Evolutionary conservation across 352 stramenopile species (phyloP), one percentile per base, ranked within the genome.

Genomic region (Globisporangium parvum): DNA sequence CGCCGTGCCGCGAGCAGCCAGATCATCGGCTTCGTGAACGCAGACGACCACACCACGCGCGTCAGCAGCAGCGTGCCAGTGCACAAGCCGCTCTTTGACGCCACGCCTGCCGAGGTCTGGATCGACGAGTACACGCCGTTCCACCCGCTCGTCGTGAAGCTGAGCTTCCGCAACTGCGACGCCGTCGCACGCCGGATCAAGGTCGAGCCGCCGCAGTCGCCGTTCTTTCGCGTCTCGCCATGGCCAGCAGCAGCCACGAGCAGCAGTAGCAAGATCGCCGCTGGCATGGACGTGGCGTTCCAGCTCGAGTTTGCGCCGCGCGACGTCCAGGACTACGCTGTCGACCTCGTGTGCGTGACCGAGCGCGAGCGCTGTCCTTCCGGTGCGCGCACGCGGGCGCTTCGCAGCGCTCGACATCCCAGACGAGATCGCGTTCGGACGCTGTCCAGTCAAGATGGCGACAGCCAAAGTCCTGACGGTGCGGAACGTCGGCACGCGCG

Each of bases 41-140:
- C 77, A 8, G 74, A 77, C 53, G 85, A 96, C 59, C 75, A 95
- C 71, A 87, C 81, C 0, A 39, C 64, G 14, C 73, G 66, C 51
- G 60, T 85, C 10, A 73, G 77, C 12, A 91, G 75, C 64, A 45
- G 59, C 11, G 90, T 97, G 24, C 83, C 87, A 0, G 52, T 96
- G 39, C 84, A 96, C 50, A 73, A 84, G 49, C 88, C 91, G 28
- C 63, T 97, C 42, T 97, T 97, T 50, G 79, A 96, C 49, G 74
- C 91, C 9, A 75, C 66, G 33, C 91, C 93, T 0, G 65, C 72
- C 0, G 74, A 88, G 40, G 70, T 98, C 48, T 87, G 90, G 67
- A 98, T 98, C 62, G 84, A 96, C 50, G 82, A 97, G 57, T 98
- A 98, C 70, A 88, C 80, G 42, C 85, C 91, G 4, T 98, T 97